Evolutionary conservation across 202 grass and related monocot species (phyloP).

Genomic region (Eragrostis tef): DNA sequence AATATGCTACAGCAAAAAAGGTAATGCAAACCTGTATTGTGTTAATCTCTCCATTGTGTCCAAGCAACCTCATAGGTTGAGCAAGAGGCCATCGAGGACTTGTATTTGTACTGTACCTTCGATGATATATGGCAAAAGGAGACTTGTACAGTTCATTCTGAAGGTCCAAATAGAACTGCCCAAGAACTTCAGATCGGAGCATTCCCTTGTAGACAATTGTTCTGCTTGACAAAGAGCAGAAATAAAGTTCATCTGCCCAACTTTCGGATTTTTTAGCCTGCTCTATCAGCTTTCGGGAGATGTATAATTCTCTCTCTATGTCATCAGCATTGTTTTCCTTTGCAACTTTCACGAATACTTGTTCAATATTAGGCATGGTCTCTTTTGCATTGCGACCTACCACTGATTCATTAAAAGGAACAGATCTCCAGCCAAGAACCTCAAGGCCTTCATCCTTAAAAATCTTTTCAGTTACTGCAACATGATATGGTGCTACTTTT

Average conservation of each 20-base stretch:
- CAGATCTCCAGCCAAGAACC: conserved; percentile 89
- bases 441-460: conserved; percentile 90
- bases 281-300: conserved; percentile 94
- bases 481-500: conserved; percentile 50
- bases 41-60: conserved; percentile 99
- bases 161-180: conserved; percentile 95
- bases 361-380: conserved; percentile 92
- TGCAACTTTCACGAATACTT: conserved; percentile 84
- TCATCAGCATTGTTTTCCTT: conserved; percentile 94
- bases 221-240: conserved; percentile 87
- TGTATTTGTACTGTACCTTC: conserved; percentile 99
- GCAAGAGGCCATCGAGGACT: conserved; percentile 99
- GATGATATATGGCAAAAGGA: conserved; percentile 96
- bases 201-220: conserved; percentile 99
- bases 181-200: conserved; percentile 96
- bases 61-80: conserved; percentile 97
- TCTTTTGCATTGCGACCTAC: conserved; percentile 91
- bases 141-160: conserved; percentile 83
- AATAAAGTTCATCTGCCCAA: conserved; percentile 93
- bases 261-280: conserved; percentile 62
- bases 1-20: conserved; percentile 14
- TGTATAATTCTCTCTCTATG: conserved; percentile 96
- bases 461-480: conserved; percentile 78
- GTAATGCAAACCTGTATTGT: conserved; percentile 86
- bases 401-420: conserved; percentile 80